A percentile compares a stretch with the other conserved stretches of the same genome.
These are phyloP conservation scores for Tarenaya hassleriana DNA, from an alignment of 345 rosid genomes.

Conservation along the genomic window DNA sequence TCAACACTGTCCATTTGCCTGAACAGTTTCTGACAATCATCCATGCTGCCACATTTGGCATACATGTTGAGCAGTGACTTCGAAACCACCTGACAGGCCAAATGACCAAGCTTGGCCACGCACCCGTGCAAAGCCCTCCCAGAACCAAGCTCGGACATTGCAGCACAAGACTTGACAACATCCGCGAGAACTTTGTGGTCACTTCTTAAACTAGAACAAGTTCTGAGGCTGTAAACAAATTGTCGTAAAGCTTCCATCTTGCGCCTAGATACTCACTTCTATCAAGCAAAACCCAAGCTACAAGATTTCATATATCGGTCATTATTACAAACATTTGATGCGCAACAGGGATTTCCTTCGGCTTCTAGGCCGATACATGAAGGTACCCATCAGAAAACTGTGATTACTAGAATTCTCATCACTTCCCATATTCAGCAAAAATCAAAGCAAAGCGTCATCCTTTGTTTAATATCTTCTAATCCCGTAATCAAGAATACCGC, in stretches of 20 bases:
- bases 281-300: conserved; percentile 23
- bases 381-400: too few relatives aligned
- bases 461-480: conserved; percentile 43
- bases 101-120: conserved; percentile 44
- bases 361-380: too few relatives aligned
- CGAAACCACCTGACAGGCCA: conserved; percentile 42
- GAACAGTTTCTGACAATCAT: conserved; percentile 53
- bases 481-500: conserved; percentile 52
- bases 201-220: conserved; percentile 26
- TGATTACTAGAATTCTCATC: too few relatives aligned
- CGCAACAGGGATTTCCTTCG: conserved; percentile 13
- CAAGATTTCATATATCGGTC: conserved; percentile 31
- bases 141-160: conserved; percentile 30
- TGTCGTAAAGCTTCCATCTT: conserved; percentile 33
- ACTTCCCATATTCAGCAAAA: too few relatives aligned
- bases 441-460: too few relatives aligned
- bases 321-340: conserved; percentile 36
- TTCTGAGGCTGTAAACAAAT: conserved; percentile 33
- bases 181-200: conserved; percentile 45
- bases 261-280: conserved; percentile 18
- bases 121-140: conserved; percentile 54
- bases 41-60: conserved; percentile 54
- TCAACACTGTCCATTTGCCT: conserved; percentile 42
- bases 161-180: conserved; percentile 56
- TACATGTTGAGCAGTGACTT: conserved; percentile 75